These are phyloP conservation scores for Narthecium ossifragum DNA, from an alignment of 106 monocot species.

Conservation along the genomic window DNA sequence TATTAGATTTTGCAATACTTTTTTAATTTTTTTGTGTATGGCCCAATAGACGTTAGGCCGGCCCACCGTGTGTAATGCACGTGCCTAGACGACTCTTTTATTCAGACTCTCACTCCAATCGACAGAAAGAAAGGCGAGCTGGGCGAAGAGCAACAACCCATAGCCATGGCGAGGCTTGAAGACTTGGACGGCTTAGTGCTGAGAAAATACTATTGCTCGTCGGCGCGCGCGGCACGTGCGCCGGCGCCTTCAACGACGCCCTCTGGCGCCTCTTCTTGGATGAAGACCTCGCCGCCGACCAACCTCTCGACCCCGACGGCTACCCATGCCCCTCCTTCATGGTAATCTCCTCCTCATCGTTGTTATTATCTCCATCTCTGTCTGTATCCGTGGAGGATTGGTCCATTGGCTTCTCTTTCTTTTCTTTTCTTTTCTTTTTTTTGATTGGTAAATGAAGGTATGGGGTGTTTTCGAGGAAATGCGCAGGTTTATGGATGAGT, in stretches of 20 bases:
- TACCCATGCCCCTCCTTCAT: slow-evolving; percentile 24
- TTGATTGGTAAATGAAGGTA: neutral
- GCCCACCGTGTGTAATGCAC: no score
- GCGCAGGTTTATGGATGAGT: no score
- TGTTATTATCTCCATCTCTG: no score
- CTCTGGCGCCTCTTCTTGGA: slow-evolving; percentile 35
- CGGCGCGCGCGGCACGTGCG: slow-evolving; percentile 2
- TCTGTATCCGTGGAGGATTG: neutral
- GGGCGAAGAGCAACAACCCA: no score
- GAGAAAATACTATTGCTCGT: slow-evolving; percentile 20
- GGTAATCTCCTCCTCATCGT: slow-evolving; percentile 4
- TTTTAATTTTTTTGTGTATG: no score
- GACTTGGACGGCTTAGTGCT: slow-evolving; percentile 13
- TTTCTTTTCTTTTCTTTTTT: no score
- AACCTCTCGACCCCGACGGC: slow-evolving; percentile 24
- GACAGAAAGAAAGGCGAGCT: no score
- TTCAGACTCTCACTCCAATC: no score
- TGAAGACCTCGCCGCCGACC: slow-evolving; percentile 9
- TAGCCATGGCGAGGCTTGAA: slow-evolving; percentile 4
- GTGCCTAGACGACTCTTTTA: no score
- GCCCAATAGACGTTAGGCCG: no score
- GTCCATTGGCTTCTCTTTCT: neutral
- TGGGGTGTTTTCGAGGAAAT: neutral
- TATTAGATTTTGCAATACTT: no score
- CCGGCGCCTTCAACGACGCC: slow-evolving; percentile 19